Evolutionary conservation across 495 filamentous ascomycete genomes (phyloP), one percentile per base, ranked within the genome.

Genomic region (Penicillium tannophilum): DNA sequence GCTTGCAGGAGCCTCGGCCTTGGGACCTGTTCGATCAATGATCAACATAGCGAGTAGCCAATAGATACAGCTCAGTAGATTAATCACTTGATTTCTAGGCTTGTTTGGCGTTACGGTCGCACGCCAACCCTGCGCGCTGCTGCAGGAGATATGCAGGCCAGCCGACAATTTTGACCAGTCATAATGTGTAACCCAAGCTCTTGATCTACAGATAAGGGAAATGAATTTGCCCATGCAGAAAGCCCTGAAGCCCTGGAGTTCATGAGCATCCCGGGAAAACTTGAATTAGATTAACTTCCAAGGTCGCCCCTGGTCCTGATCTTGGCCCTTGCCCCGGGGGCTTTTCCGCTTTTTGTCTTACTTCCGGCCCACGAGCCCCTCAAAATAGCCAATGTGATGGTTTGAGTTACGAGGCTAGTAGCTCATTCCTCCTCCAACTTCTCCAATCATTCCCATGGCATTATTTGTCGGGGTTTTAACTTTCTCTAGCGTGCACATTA

Each of bases 1-100:
- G 23, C 16, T 49, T 49, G 46, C 46, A 49, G 46, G 14, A 49
- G 30, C 46, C 46, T 49, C 46, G 46, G 46, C 26, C 46, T 49
- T 28, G 20, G 14, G 9, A 20, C 19, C 45, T 47, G 20, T 47
- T 47, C 14, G 16, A 31, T 49, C 26, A 28, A 49, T n/a, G 24
- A 30, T 49, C 46, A 31, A 33, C 46, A n/a, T 1, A 31, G 11
- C 2, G 7, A 7, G 0, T n/a, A 17, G 46, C 46, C 46, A 49
- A 49, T 49, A 49, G n/a, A 14, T 19, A 19, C 20, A 7, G 6
- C 3, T 11, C 44, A 26, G 14, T 14, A 9, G 28, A 3, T 4
- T 14, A 47, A 14, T 10, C 6, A 24, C 44, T 47, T 6, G 44
- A 10, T 24, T 24, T 12, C 44, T n/a, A 6, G 39, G 16, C 44